Base-by-base conservation (phyloP, 208 protist species). In the Leishmania martiniquensis region DNA sequence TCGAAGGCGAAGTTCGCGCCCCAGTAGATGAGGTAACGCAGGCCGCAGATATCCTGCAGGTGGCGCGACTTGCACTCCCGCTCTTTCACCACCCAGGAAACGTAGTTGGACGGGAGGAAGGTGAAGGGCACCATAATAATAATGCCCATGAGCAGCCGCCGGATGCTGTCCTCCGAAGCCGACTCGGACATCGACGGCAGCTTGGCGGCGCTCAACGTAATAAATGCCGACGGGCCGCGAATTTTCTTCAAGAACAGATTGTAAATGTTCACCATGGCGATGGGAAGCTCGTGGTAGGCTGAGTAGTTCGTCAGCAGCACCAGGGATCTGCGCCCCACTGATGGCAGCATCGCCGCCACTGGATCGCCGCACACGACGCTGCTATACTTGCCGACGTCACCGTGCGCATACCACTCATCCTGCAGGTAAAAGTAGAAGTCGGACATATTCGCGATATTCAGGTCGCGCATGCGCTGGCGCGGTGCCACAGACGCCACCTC, bases 51-150 rank as follows among this genome's bases (percentile, higher is more conserved):
- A 13, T 81, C 83, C 85, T 96, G 92, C 70, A 96, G 66, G 72
- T 96, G 92, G 39, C 82, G 84, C 12, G 91, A 80, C 54, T 82
- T 86, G 73, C 67, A 85, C 71, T 93, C 79, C 25, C 86, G 84
- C 75, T 96, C 92, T 76, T 87, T 92, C 59, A 95, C 89, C 10
- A 96, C 71, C 82, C 87, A 95, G 29, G 71, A 78, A 0, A 96
- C 84, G 54, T 63, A 72, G 75, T 77, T 93, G 10, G 89, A 78
- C 6, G 90, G 89, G 25, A 94, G 69, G 55, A 92, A 89, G 29
- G 85, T 82, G 75, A 94, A 90, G 39, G 89, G 92, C 59, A 93
- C 84, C 59, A 93, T 75, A 10, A 94, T 72, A 47, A 92, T 77
- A 60, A 85, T 72, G 45, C 72, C 84, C 44, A 78, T 86, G 49